These are phyloP conservation scores for Fimicolochytrium jonesii DNA, from an alignment of 192 early-diverging fungal species.

Conservation along the genomic window DNA sequence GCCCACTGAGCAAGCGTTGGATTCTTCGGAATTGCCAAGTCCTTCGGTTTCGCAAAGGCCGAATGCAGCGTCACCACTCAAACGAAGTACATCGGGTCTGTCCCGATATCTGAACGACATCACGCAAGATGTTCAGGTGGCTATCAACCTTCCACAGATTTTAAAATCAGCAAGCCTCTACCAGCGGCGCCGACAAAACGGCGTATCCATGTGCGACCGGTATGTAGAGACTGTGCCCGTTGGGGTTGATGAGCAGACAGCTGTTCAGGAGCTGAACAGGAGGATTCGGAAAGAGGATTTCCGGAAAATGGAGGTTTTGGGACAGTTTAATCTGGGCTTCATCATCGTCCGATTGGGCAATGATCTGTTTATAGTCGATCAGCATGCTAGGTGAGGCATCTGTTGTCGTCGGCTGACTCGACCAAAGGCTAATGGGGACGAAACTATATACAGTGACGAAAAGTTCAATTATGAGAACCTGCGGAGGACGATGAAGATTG, in stretches of 20 bases:
- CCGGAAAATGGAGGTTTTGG: slow-evolving; percentile 74
- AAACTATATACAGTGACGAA: slow-evolving; percentile 63
- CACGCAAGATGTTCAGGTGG: not conserved
- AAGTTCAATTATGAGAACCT: slow-evolving; percentile 91
- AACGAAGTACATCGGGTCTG: not conserved
- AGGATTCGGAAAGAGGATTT: slow-evolving; percentile 57
- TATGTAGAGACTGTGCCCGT: not conserved
- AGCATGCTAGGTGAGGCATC: slow-evolving; percentile 75
- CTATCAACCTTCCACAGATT: not conserved
- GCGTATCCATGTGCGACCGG: not conserved
- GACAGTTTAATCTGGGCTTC: slow-evolving; percentile 97
- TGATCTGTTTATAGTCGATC: slow-evolving; percentile 93
- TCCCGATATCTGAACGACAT: not conserved
- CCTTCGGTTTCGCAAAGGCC: too few relatives aligned
- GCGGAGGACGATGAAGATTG: slow-evolving; percentile 39
- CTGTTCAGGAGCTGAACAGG: slow-evolving; percentile 10
- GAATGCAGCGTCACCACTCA: too few relatives aligned
- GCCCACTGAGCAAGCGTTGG: too few relatives aligned
- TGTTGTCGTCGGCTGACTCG: not conserved
- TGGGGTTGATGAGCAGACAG: not conserved
- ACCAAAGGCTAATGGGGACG: too few relatives aligned
- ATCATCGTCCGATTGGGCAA: slow-evolving; percentile 67
- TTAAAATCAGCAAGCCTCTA: too few relatives aligned
- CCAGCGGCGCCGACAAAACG: too few relatives aligned
- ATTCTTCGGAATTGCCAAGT: too few relatives aligned